These are phyloP conservation scores for Kernera saxatilis DNA, from an alignment of 345 rosid genomes.

Conservation along the genomic window DNA sequence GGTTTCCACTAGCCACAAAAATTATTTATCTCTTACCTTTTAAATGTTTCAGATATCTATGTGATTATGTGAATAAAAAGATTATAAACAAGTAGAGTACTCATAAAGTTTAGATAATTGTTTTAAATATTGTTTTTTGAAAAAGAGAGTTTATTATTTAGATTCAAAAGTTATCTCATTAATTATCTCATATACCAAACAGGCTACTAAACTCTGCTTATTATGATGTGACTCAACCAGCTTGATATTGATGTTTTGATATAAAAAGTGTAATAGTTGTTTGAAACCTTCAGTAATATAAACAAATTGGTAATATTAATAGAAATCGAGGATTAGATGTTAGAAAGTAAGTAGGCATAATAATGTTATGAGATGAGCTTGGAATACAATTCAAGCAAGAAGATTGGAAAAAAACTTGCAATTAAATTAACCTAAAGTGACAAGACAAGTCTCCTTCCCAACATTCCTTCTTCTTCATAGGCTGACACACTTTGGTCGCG, in stretches of 20 bases:
- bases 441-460: slow-evolving; percentile 23
- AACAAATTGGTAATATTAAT: not conserved
- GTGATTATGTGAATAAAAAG: too few relatives aligned
- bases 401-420: not conserved
- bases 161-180: not conserved
- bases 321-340: not conserved
- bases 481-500: slow-evolving; percentile 3
- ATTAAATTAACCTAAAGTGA: slow-evolving; percentile 22
- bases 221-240: not conserved
- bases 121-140: not conserved
- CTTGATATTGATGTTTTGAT: slow-evolving; percentile 5
- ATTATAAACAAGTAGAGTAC: too few relatives aligned
- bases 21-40: too few relatives aligned
- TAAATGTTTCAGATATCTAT: too few relatives aligned
- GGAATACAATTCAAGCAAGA: slow-evolving; percentile 33
- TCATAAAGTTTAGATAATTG: not conserved
- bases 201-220: not conserved
- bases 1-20: too few relatives aligned
- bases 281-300: not conserved
- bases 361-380: slow-evolving; percentile 13
- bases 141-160: not conserved
- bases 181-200: not conserved
- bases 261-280: not conserved
- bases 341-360: slow-evolving; percentile 4
- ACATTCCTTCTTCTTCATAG: slow-evolving; percentile 19